Percentiles rank a stretch among this genome's conserved stretches.
These are phyloP conservation scores for Dryas drummondii DNA, from an alignment of 306 rosid species.

Conservation along the genomic window DNA sequence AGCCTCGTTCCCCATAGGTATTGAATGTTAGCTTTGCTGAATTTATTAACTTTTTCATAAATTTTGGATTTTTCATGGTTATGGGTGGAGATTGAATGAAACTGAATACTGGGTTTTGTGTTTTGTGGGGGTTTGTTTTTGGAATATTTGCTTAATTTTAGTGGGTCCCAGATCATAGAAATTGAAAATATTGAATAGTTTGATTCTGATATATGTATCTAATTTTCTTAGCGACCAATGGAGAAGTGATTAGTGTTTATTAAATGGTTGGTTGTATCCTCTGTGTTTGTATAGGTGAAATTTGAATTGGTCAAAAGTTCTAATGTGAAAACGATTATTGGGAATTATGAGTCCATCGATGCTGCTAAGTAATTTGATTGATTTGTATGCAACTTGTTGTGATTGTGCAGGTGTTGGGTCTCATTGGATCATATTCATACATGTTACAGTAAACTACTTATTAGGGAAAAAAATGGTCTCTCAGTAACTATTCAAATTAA, in stretches of 20 bases:
- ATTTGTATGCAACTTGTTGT: not conserved
- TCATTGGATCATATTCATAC: constrained; percentile 5
- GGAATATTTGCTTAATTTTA: constrained; percentile 5
- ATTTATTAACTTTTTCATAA: not conserved
- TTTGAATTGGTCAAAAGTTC: constrained; percentile 15
- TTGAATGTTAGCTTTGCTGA: not conserved
- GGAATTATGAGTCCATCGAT: not conserved
- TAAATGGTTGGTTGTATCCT: not conserved
- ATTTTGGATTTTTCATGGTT: not conserved
- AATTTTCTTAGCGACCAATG: not conserved
- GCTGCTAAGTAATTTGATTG: not conserved
- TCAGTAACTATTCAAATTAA: not conserved
- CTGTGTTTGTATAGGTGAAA: not conserved
- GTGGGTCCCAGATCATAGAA: constrained; percentile 15
- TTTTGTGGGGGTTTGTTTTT: not conserved
- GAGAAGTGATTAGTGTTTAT: constrained; percentile 4
- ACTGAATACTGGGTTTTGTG: not conserved
- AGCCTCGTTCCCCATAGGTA: constrained; percentile 71
- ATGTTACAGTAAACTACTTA: not conserved
- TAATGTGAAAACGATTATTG: constrained; percentile 2
- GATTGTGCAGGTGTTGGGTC: not conserved
- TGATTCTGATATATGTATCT: not conserved
- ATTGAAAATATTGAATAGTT: not conserved
- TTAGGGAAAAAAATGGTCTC: not conserved
- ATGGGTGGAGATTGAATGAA: not conserved